phyloP scores from a whole-genome alignment of 345 rosid species.

The Arabidopsis suecica region DNA sequence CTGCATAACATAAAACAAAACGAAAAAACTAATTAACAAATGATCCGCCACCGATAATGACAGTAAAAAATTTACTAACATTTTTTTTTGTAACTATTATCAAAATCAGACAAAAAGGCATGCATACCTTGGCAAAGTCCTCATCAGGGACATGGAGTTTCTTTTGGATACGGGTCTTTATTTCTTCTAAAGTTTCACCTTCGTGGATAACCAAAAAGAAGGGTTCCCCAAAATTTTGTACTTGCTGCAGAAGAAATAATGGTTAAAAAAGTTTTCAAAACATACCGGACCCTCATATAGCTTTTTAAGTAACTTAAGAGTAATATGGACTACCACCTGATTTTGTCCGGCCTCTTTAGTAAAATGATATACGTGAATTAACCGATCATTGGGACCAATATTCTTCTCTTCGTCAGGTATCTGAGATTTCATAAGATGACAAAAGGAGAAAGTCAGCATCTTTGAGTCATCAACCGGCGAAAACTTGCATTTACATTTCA shows the following conservation, averaged over 20 bases:
- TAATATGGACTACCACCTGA: constrained; percentile 59
- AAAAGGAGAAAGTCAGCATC: constrained; percentile 17
- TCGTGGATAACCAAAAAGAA: constrained; percentile 92
- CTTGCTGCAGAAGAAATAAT: constrained; percentile 61
- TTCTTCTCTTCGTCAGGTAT: constrained; percentile 90
- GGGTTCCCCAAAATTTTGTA: constrained; percentile 96
- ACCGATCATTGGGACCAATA: constrained; percentile 80
- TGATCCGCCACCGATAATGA: not conserved
- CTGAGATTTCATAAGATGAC: constrained; percentile 48
- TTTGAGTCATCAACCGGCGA: constrained; percentile 1
- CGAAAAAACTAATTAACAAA: not conserved
- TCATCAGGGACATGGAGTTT: constrained; percentile 89
- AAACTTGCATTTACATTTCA: constrained; percentile 3
- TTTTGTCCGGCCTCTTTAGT: constrained; percentile 74
- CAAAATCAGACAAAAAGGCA: constrained; percentile 1
- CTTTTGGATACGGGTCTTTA: constrained; percentile 77
- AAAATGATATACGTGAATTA: constrained; percentile 92
- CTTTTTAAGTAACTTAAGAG: constrained; percentile 6
- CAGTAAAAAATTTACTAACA: not conserved
- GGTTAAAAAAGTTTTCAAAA: constrained; percentile 3
- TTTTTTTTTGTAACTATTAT: not conserved
- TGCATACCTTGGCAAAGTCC: constrained; percentile 80
- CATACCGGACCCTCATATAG: not conserved
- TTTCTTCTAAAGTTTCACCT: constrained; percentile 84
- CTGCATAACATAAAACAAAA: constrained; percentile 46